Base-by-base conservation (phyloP, 495 filamentous ascomycete species). In the Penicillium parvum region DNA sequence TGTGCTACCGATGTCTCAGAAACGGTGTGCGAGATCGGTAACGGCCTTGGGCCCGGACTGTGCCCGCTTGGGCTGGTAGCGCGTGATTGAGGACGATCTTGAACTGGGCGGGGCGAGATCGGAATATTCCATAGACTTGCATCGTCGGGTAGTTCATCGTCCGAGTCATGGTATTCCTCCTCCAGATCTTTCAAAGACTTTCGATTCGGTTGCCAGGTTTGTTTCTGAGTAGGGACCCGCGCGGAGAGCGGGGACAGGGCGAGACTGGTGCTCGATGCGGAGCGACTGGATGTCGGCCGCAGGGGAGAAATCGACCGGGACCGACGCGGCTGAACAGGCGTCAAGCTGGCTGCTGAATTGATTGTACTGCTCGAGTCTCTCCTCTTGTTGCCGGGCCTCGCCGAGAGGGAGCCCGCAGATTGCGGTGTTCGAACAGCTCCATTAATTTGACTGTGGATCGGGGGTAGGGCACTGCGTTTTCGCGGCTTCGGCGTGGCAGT, bases 131-230 rank as follows among this genome's bases (percentile, higher is more conserved):
- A 89, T 15, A 98, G 72, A 52, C 91, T 82, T 11, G 88, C 83
- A 52, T 94, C 92, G 40, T 94, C 88, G 4, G 92, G 92, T 16
- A 98, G 78, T 39, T 97, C 90, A 44, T 95, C 91, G 45, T 96
- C 92, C 8, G 81, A 82, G 43, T 95, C 87, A 60, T 90, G 77
- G 48, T 84, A 95, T 59, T 97, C 91, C 28, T 82, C 78, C 58
- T 96, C 94, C 23, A 91, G 57, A 40, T 96, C 85, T 43, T 86
- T 75, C 4, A 80, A 65, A 3, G 86, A 78, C 65, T 96, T 97
- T 38, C 85, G 73, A 32, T 79, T 76, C 16, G 81, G 76, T 57
- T 95, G 86, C 88, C 88, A 95, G 38, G 66, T 50, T 33, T 65
- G 57, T 44, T 71, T 64, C 52, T 58, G 64, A 37, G 45, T 66